Evolutionary conservation across 495 filamentous ascomycete genomes (phyloP).

Genomic region (Acidiella bohemica): DNA sequence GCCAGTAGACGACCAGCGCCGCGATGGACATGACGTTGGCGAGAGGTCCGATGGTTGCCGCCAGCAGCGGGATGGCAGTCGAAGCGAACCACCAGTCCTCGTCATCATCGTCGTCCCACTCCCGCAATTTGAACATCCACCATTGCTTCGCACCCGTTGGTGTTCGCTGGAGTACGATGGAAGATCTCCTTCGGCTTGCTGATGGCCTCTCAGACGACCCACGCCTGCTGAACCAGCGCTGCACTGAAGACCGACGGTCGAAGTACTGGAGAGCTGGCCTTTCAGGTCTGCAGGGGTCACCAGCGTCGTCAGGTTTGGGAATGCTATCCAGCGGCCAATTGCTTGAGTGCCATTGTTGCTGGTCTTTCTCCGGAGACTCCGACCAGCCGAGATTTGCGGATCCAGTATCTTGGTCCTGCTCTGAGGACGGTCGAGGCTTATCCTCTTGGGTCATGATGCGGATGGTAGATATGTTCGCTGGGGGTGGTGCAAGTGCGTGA

Average conservation of each 20-base stretch:
- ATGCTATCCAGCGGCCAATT: too few species aligned
- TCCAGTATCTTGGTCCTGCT: too few species aligned
- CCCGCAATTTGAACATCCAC: slow-evolving; percentile 12
- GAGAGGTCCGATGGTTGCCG: slow-evolving; percentile 56
- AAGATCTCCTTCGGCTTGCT: slow-evolving; percentile 3
- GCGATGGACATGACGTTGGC: slow-evolving; percentile 69
- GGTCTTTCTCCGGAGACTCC: too few species aligned
- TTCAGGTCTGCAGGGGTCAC: background rate
- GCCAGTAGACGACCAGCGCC: slow-evolving; percentile 55
- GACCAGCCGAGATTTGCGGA: too few species aligned
- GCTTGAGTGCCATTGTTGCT: too few species aligned
- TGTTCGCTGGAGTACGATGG: slow-evolving; percentile 1
- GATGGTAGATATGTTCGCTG: too few species aligned
- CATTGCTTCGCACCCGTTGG: slow-evolving; percentile 1
- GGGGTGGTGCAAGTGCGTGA: too few species aligned
- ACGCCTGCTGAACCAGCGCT: slow-evolving; percentile 11
- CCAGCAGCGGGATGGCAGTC: slow-evolving; percentile 60
- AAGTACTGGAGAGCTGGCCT: too few species aligned
- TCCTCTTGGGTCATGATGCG: too few species aligned
- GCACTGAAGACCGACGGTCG: slow-evolving; percentile 9
- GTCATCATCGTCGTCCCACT: slow-evolving; percentile 15
- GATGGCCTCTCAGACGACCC: background rate
- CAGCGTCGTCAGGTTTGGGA: too few species aligned
- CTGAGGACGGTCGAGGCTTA: too few species aligned
- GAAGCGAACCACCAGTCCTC: slow-evolving; percentile 65